Conservation (phyloP, 1,284 basidiomycete species). For the Rhodotorula glutinis region DNA sequence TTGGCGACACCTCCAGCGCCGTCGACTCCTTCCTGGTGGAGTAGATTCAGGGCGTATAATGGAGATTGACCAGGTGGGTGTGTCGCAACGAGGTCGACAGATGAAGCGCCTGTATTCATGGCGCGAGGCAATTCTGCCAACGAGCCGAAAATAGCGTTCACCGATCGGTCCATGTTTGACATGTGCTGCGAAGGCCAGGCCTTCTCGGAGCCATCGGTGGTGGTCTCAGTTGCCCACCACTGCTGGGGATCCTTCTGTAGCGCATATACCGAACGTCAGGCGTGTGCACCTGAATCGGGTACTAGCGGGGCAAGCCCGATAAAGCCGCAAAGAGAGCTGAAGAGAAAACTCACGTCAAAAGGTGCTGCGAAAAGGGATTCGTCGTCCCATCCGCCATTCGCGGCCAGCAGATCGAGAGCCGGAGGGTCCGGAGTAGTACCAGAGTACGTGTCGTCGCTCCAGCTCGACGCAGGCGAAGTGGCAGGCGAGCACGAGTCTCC, state of each 20-base stretch:
- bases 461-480: not conserved
- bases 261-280: no score
- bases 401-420: not conserved
- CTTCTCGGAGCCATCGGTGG: not conserved
- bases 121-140: not conserved
- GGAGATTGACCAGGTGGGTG: no score
- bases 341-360: not conserved
- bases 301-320: no score
- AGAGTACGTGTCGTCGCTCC: not conserved
- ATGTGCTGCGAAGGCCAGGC: not conserved
- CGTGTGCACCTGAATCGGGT: no score
- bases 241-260: no score
- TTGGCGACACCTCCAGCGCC: no score
- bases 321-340: no score
- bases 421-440: not conserved
- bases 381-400: not conserved
- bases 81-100: not conserved
- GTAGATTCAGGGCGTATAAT: no score
- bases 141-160: not conserved
- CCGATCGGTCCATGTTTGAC: not conserved
- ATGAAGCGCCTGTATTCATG: not conserved
- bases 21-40: no score
- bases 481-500: slow-evolving; percentile 11
- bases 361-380: not conserved
- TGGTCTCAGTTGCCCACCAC: not conserved